Conservation (phyloP, 192 early-diverging fungal species). For the Phycomyces blakesleeanus region DNA sequence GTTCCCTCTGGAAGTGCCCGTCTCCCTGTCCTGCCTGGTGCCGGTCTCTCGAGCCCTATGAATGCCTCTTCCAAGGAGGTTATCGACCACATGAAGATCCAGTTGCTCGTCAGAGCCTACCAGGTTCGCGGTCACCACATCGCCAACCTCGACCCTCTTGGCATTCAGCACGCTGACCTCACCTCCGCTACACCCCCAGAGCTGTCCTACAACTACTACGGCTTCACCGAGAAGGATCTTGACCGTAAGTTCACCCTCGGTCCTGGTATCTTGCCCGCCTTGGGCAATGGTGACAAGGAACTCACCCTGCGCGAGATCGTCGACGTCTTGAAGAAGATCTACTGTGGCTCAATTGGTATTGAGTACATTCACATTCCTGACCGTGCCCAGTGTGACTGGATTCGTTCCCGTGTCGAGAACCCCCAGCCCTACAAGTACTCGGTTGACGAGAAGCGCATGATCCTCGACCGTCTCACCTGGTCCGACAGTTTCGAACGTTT, state of each 20-base stretch:
- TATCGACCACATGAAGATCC: constrained; percentile 97
- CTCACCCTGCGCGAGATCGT: constrained; percentile 93
- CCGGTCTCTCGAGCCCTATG: constrained; percentile 39
- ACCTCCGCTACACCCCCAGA: constrained; percentile 64
- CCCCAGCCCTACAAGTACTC: constrained; percentile 86
- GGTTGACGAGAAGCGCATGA: constrained; percentile 84
- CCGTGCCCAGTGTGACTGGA: constrained; percentile 95
- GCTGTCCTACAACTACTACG: constrained; percentile 84
- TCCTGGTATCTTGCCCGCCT: constrained; percentile 91
- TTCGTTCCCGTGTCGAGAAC: constrained; percentile 87
- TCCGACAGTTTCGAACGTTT: constrained; percentile 95
- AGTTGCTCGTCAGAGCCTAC: constrained; percentile 92
- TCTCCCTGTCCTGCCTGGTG: constrained; percentile 47
- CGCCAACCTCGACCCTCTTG: constrained; percentile 94
- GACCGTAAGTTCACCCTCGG: constrained; percentile 90
- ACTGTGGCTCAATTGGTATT: constrained; percentile 92
- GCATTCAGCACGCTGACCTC: constrained; percentile 65
- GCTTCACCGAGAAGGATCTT: constrained; percentile 90
- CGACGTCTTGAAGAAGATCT: constrained; percentile 72
- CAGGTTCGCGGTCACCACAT: constrained; percentile 95
- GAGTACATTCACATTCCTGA: constrained; percentile 99
- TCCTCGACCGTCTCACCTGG: constrained; percentile 97
- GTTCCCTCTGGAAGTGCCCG: constrained; percentile 63
- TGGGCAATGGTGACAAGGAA: constrained; percentile 63
- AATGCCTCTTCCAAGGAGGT: constrained; percentile 53